Evolutionary conservation across 140 eudicot species (phyloP), one percentile per base, ranked within the genome.

Genomic region (Senecio squalidus): DNA sequence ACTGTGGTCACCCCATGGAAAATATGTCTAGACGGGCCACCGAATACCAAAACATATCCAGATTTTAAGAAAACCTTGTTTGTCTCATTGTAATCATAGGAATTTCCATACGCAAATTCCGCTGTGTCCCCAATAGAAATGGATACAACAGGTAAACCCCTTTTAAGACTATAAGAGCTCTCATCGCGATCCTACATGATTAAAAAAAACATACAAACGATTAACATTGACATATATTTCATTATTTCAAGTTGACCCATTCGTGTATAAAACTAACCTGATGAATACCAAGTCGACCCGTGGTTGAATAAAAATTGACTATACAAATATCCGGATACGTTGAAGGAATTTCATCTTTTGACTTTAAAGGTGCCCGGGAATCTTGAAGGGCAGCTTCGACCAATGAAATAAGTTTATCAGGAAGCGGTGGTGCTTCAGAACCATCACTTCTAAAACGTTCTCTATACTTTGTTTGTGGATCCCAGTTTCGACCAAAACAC

Each of bases 401-500:
- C 61, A 55, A 29, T 18, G 43, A 30, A 29, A 17, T 3, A 21
- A 55, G 15, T 34, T 18, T 33, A 29, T 21, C 44, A 30, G 45
- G 61, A 55, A 55, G 15, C 5, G 44, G 16, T 29, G 45, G 61
- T 8, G 44, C 44, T 55, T 17, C 16, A 17, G 28, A 17, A 55
- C 44, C 44, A 55, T 55, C 61, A 30, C 44, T 17, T 14, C 34
- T 63, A 21, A 41, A 39, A 30, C 13, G 29, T 20, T 27, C 54
- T 8, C 36, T 52, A 30, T 61, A 69, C 28, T 39, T 58, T 15
- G 76, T 49, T 33, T 4, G 24, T 9, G 97, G 94, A 52, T 90
- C 94, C 95, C 97, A 90, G 49, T 82, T 76, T 67, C 69, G 75
- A 65, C 97, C 97, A 24, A 90, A 80, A 59, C 94, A 90, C 95